Conservation (phyloP, 2,329 filamentous ascomycete species). For the Pseudopyricularia javanii region DNA sequence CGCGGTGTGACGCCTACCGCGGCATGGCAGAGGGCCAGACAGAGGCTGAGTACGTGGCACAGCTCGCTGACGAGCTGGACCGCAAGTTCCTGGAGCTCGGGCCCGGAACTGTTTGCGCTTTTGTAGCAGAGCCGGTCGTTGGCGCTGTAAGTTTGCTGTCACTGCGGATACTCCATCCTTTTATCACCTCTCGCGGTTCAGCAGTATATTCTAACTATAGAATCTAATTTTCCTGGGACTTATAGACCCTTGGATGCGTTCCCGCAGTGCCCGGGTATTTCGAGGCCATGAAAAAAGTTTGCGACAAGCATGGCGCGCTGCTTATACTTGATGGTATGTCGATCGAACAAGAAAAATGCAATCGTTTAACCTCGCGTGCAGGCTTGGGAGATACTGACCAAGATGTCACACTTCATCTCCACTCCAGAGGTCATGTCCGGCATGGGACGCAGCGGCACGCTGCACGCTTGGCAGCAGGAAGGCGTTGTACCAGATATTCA, state of each 20-base stretch:
- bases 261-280: conserved; percentile 40
- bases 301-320: conserved; percentile 40
- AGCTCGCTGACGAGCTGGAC: conserved; percentile 54
- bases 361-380: not conserved
- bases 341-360: not conserved
- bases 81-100: conserved; percentile 52
- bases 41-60: conserved; percentile 43
- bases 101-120: conserved; percentile 54
- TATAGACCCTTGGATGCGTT: conserved; percentile 36
- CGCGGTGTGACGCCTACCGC: conserved; percentile 55
- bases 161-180: no score
- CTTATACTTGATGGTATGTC: conserved; percentile 31
- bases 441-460: conserved; percentile 45
- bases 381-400: not conserved
- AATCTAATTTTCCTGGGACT: no score
- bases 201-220: no score
- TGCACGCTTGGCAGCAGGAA: conserved; percentile 54
- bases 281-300: conserved; percentile 37
- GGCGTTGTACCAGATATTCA: conserved; percentile 47
- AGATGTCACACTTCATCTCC: not conserved
- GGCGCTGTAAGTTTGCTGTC: conserved; percentile 31
- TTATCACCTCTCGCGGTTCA: no score
- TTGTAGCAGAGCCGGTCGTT: conserved; percentile 62
- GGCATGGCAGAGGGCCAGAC: conserved; percentile 36
- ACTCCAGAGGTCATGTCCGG: conserved; percentile 51